These are phyloP conservation scores for Pleurotus ostreatus DNA, from an alignment of 768 basidiomycete species.

Conservation along the genomic window DNA sequence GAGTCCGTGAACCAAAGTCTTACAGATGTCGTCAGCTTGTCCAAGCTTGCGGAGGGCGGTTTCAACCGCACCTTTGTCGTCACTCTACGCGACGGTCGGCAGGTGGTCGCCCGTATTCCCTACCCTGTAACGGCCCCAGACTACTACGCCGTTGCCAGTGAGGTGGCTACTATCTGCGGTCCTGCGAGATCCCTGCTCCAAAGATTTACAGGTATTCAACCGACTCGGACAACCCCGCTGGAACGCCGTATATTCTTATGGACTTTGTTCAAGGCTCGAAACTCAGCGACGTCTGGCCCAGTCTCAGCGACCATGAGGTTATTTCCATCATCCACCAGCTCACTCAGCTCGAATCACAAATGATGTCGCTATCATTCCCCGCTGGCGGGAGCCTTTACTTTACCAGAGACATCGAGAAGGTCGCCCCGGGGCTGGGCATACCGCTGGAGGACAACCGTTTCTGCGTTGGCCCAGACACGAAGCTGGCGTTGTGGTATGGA, in stretches of 20 bases:
- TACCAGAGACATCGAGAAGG: constrained; percentile 30
- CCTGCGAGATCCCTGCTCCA: too few relatives aligned
- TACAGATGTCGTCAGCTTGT: too few relatives aligned
- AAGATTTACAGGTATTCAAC: too few relatives aligned
- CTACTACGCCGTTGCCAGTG: too few relatives aligned
- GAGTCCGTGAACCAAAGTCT: too few relatives aligned
- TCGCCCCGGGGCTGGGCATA: constrained; percentile 24
- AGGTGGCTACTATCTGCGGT: too few relatives aligned
- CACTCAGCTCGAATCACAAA: constrained; percentile 30
- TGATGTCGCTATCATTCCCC: constrained; percentile 40
- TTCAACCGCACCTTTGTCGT: constrained; percentile 20
- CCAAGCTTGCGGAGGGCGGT: constrained; percentile 24
- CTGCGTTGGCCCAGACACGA: constrained; percentile 28
- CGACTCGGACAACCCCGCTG: constrained; percentile 19
- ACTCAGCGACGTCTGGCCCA: constrained; percentile 28
- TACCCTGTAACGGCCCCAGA: too few relatives aligned
- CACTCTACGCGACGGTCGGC: constrained; percentile 18
- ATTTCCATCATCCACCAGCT: constrained; percentile 30
- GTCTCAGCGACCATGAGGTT: constrained; percentile 20
- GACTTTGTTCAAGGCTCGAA: constrained; percentile 29
- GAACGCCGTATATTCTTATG: constrained; percentile 33
- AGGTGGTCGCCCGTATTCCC: too few relatives aligned
- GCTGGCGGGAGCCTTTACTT: constrained; percentile 43
- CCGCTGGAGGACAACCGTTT: constrained; percentile 23
- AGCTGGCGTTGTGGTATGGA: constrained; percentile 21